Conservation (phyloP, 225 moss, liverwort and hornwort species). For the Physcomitrellopsis africana region DNA sequence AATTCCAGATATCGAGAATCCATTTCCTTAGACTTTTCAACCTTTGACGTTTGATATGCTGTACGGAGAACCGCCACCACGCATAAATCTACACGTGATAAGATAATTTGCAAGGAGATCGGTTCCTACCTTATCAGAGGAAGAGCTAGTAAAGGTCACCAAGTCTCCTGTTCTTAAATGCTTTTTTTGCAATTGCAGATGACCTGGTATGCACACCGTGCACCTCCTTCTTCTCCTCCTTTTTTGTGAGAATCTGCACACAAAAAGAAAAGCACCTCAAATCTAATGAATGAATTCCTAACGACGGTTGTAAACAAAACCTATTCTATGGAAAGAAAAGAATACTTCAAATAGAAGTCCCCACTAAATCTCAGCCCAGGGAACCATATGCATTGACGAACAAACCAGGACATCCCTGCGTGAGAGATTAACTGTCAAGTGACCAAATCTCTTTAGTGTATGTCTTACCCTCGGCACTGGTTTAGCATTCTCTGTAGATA, state of each 20-base stretch:
- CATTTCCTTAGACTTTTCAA: neutral
- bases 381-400: neutral
- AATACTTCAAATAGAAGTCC: conserved; percentile 9
- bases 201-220: conserved; percentile 31
- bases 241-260: conserved; percentile 33
- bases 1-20: neutral
- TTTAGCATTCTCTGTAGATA: conserved; percentile 40
- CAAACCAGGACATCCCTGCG: neutral
- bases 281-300: neutral
- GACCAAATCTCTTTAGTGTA: neutral
- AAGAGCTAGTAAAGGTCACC: conserved; percentile 45
- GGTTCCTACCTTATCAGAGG: conserved; percentile 21
- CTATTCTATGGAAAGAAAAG: neutral
- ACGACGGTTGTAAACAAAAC: conserved; percentile 3
- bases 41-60: conserved; percentile 2
- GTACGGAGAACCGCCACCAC: neutral
- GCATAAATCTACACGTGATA: neutral
- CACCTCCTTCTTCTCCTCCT: conserved; percentile 23
- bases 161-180: conserved; percentile 37
- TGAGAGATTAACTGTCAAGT: neutral
- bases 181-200: neutral
- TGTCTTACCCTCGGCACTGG: conserved; percentile 34
- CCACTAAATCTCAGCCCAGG: neutral
- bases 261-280: neutral
- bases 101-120: neutral